Conservation (phyloP, 2,329 filamentous ascomycete genomes). For the Blastomyces parvus region DNA sequence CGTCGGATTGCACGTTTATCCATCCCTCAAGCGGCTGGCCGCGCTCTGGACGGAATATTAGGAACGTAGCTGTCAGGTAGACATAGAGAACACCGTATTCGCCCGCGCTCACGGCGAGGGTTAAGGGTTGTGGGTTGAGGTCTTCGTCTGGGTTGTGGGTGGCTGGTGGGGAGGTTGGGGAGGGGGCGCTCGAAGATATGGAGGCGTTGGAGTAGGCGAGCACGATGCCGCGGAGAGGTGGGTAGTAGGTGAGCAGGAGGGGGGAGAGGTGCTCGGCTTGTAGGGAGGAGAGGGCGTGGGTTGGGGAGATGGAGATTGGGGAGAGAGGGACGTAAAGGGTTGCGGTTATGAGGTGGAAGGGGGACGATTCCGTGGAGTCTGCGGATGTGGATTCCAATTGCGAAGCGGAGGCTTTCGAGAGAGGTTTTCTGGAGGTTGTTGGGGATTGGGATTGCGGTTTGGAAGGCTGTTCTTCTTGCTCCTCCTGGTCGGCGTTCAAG, state of each 20-base stretch:
- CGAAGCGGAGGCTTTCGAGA: slow-evolving; percentile 27
- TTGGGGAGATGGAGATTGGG: slow-evolving; percentile 45
- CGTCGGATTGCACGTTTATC: slow-evolving; percentile 78
- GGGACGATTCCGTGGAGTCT: slow-evolving; percentile 38
- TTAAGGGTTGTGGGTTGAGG: slow-evolving; percentile 30
- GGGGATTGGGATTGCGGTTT: slow-evolving; percentile 12
- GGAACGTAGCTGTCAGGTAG: slow-evolving; percentile 80
- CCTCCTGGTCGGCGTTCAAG: not conserved
- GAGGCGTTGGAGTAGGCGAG: slow-evolving; percentile 44
- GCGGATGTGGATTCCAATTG: slow-evolving; percentile 9
- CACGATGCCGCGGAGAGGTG: slow-evolving; percentile 49
- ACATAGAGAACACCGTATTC: slow-evolving; percentile 81
- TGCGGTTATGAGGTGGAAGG: slow-evolving; percentile 69
- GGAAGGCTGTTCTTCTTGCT: slow-evolving; percentile 31
- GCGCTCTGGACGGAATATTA: slow-evolving; percentile 67
- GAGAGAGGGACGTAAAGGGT: slow-evolving; percentile 60
- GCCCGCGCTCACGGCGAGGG: slow-evolving; percentile 45
- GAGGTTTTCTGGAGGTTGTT: slow-evolving; percentile 27
- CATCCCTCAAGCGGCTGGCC: slow-evolving; percentile 69
- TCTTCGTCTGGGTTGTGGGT: slow-evolving; percentile 21
- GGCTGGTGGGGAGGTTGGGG: slow-evolving; percentile 17
- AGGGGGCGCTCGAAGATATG: slow-evolving; percentile 28
- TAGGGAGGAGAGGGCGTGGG: slow-evolving; percentile 47
- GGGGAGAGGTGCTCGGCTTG: slow-evolving; percentile 54
- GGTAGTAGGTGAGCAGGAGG: slow-evolving; percentile 53